A percentile compares a stretch with the other conserved stretches of the same genome.
Evolutionary conservation across 1,284 basidiomycete species (phyloP).

Genomic region (Trametes versicolor): DNA sequence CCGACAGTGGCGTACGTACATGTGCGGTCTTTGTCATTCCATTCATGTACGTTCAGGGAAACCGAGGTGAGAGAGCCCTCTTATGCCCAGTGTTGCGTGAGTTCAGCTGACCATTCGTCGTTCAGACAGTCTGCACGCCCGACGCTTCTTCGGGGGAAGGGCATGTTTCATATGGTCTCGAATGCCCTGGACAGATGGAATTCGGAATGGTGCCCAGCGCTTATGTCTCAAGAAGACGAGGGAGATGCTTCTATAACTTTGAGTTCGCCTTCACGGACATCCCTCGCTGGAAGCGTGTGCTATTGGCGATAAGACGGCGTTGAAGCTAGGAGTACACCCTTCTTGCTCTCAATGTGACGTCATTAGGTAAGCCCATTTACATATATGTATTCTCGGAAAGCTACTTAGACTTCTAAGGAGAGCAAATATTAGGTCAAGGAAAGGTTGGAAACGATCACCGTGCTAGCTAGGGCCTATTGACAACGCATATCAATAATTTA

Average conservation of each 20-base stretch:
- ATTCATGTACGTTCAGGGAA: not conserved
- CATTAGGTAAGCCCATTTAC: not conserved
- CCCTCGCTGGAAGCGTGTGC: not conserved
- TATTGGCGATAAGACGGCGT: not conserved
- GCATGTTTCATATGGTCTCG: not conserved
- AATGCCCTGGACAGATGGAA: not conserved
- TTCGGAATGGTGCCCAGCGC: constrained; percentile 6
- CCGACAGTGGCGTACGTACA: not conserved
- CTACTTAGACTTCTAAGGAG: too few species aligned
- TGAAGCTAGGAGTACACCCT: not conserved
- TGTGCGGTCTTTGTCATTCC: not conserved
- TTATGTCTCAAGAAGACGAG: not conserved
- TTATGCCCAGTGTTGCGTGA: not conserved
- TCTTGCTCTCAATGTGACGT: not conserved
- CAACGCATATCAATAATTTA: too few species aligned
- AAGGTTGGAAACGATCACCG: too few species aligned
- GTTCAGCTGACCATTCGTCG: constrained; percentile 5
- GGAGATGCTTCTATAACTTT: not conserved
- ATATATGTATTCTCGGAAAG: too few species aligned
- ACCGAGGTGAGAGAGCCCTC: not conserved
- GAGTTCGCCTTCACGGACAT: not conserved
- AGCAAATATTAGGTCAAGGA: too few species aligned
- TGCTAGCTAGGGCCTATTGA: too few species aligned
- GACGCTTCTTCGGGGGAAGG: constrained; percentile 16
- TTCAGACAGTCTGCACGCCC: constrained; percentile 1